Conservation (phyloP, 345 rosid species). For the Punica granatum region DNA sequence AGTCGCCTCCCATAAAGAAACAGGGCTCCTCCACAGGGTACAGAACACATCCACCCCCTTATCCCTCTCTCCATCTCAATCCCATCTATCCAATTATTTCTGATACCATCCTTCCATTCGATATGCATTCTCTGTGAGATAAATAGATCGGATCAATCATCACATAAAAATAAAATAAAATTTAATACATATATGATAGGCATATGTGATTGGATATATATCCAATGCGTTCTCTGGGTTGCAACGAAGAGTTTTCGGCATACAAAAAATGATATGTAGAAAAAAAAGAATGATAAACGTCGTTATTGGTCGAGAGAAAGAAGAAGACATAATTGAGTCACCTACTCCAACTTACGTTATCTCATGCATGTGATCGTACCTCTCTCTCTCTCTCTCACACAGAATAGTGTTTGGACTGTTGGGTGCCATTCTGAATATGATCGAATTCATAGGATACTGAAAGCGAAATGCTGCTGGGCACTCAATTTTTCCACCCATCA, state of each 20-base stretch:
- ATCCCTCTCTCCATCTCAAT: background rate
- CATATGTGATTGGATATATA: no score
- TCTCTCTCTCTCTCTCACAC: background rate
- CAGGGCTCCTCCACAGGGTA: conserved; percentile 15
- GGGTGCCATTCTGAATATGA: background rate
- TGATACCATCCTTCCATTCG: background rate
- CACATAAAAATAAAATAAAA: background rate
- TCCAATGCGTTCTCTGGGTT: no score
- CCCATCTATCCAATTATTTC: background rate
- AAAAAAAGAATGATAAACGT: no score
- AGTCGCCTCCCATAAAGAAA: conserved; percentile 11
- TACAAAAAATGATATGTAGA: no score
- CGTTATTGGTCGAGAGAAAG: no score
- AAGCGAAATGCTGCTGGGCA: background rate
- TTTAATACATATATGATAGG: no score
- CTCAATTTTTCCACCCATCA: background rate
- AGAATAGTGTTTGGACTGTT: background rate
- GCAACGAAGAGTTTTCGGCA: no score
- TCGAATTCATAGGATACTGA: background rate
- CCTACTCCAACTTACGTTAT: conserved; percentile 9
- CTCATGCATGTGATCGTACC: background rate
- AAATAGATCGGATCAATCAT: background rate
- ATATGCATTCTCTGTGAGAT: background rate
- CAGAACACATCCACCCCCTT: background rate
- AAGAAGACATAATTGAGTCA: background rate